Evolutionary conservation across 2,329 filamentous ascomycete genomes (phyloP).

Genomic region (Exutisphaerella laricina): DNA sequence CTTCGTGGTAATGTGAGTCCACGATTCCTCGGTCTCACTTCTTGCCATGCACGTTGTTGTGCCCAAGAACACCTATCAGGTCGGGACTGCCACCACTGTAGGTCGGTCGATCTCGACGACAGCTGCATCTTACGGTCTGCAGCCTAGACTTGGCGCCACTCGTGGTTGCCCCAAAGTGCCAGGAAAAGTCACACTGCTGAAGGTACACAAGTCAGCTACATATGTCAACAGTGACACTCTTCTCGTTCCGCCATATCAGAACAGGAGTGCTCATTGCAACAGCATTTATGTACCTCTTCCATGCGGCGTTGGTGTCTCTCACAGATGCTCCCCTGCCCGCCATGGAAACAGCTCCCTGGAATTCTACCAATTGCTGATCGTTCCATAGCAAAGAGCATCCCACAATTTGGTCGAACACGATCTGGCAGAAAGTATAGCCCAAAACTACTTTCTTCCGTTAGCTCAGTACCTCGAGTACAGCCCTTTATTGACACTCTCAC

Average conservation of each 20-base stretch:
- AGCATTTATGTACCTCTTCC: constrained; percentile 53
- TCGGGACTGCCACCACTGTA: no score
- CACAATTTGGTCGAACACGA: constrained; percentile 43
- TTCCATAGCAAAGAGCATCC: constrained; percentile 82
- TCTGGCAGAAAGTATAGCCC: constrained; percentile 13
- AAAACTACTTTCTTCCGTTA: no score
- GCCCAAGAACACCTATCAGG: no score
- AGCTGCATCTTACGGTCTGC: no score
- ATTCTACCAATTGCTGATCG: constrained; percentile 33
- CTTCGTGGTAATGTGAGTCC: no score
- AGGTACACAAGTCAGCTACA: no score
- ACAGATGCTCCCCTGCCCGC: constrained; percentile 61
- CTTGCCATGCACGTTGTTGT: no score
- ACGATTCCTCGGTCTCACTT: no score
- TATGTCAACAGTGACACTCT: constrained; percentile 52
- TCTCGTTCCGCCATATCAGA: constrained; percentile 53
- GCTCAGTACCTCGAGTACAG: not conserved
- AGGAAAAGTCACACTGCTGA: no score
- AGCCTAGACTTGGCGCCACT: no score
- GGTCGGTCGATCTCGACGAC: no score
- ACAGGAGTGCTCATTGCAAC: constrained; percentile 52
- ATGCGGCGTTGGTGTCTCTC: constrained; percentile 54
- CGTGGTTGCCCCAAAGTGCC: no score
- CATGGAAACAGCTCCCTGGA: constrained; percentile 12
- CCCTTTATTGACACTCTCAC: not conserved